These are phyloP conservation scores for Pleurotus citrinopileatus DNA, from an alignment of 768 basidiomycete genomes.

Conservation along the genomic window DNA sequence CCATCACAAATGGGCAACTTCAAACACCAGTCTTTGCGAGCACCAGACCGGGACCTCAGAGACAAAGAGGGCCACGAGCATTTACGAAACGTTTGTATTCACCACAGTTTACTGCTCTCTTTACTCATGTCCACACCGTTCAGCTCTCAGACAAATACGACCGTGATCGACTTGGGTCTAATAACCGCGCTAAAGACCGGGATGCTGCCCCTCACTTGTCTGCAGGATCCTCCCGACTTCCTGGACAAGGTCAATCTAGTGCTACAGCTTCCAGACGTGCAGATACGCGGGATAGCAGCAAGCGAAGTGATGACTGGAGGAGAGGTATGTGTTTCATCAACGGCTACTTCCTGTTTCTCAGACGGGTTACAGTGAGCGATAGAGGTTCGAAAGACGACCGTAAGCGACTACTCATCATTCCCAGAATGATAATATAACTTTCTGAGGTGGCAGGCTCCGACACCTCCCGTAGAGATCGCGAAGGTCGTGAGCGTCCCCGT, in stretches of 20 bases:
- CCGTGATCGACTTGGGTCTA: constrained; percentile 66
- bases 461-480: constrained; percentile 55
- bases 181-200: constrained; percentile 62
- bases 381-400: constrained; percentile 60
- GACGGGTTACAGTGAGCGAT: constrained; percentile 29
- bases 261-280: constrained; percentile 45
- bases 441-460: constrained; percentile 47
- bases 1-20: constrained; percentile 94
- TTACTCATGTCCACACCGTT: constrained; percentile 6
- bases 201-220: constrained; percentile 62
- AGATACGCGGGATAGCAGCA: constrained; percentile 57
- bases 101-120: constrained; percentile 4
- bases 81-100: constrained; percentile 63
- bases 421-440: background rate
- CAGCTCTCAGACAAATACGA: constrained; percentile 88
- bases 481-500: constrained; percentile 63
- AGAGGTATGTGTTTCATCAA: constrained; percentile 52
- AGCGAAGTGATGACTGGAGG: constrained; percentile 82
- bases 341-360: constrained; percentile 13
- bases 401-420: constrained; percentile 27
- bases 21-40: constrained; percentile 80
- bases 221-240: constrained; percentile 37
- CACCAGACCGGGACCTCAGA: constrained; percentile 61
- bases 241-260: constrained; percentile 31
- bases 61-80: constrained; percentile 80